Evolutionary conservation across 257 asterid genomes (phyloP), one percentile per base, ranked within the genome.

Genomic region (Solanum piurae): DNA sequence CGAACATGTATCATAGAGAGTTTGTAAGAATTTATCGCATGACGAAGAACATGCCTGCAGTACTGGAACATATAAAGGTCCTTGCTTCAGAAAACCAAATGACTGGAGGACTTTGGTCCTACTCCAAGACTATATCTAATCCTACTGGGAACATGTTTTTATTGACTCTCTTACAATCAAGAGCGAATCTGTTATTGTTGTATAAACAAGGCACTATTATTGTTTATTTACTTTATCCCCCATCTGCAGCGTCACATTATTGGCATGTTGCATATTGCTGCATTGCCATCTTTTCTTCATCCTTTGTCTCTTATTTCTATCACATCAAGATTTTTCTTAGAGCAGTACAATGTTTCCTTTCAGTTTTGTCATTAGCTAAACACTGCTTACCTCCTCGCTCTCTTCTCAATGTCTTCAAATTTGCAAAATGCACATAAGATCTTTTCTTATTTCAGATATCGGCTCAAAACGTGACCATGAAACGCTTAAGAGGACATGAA

Each of bases 381-480:
- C 31, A 16, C 38, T 13, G 25, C n/a, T 44, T 44, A 79, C 64
- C 37, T 42, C 64, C 38, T 40, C 7, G 4, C 83, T 40, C 84
- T 40, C 84, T 76, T 40, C 60, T 76, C 84, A 76, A 76, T 76
- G 60, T 76, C 60, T 40, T 77, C 84, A 77, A 77, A n/a, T n/a
- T 12, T 40, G 84, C 84, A 40, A 77, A 49, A 49, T 49, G 60
- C 60, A 49, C 44, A 34, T 73, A 34, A 44, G 27, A 27, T 46
- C 40, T 16, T 77, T 16, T 88, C 86, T 86, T 86, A 87, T 73
- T 93, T 92, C 98, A 97, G 99, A 93, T 97, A 75, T 89, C 93
- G 25, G 89, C 94, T 82, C 99, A 97, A 92, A 95, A 94, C 88
- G 92, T 97, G 95, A 95, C 94, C 77, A 95, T 97, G 99, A 95